Base-by-base conservation (phyloP, 2,329 filamentous ascomycete genomes). In the Penicillium sp. region DNA sequence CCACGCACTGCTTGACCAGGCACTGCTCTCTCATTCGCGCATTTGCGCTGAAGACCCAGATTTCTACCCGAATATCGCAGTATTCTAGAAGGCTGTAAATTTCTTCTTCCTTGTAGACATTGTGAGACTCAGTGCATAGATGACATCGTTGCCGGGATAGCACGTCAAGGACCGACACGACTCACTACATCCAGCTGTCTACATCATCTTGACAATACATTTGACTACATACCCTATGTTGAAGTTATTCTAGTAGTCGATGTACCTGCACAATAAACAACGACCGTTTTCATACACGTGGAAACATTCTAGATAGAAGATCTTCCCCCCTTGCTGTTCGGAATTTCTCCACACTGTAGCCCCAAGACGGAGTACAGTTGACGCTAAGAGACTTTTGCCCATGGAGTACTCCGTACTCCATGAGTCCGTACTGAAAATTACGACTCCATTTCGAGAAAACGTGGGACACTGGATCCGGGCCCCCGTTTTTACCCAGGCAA, bases 391-490 rank as follows among this genome's bases (percentile, higher is more conserved):
- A 19, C 28, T 29, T 31, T 12, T 56, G 53, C 55, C 60, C 52
- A 55, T 62, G 58, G 58, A 61, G 56, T 54, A 41, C n/a, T n/a
- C n/a, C n/a, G n/a, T n/a, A n/a, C n/a, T n/a, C n/a, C n/a, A n/a
- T n/a, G n/a, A n/a, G n/a, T n/a, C n/a, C n/a, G n/a, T n/a, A n/a
- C 47, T 36, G 57, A 55, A 58, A 57, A 53, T 56, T 53, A 56
- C 54, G 48, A 47, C 55, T 52, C 54, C 49, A 61, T 54, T 54
- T 58, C 50, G 18, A 50, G 40, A 58, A 57, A 58, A 55, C 51
- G 54, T 57, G 57, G 59, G 59, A 60, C 57, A 50, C 52, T 46
- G 59, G 60, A 65, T 66, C 62, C 59, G 64, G 63, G 61, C 62
- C 63, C 63, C 61, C 60, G 47, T 60, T 61, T 48, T 57, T 54